Conservation (phyloP, 2,329 filamentous ascomycete species). For the Huntiella decipiens region DNA sequence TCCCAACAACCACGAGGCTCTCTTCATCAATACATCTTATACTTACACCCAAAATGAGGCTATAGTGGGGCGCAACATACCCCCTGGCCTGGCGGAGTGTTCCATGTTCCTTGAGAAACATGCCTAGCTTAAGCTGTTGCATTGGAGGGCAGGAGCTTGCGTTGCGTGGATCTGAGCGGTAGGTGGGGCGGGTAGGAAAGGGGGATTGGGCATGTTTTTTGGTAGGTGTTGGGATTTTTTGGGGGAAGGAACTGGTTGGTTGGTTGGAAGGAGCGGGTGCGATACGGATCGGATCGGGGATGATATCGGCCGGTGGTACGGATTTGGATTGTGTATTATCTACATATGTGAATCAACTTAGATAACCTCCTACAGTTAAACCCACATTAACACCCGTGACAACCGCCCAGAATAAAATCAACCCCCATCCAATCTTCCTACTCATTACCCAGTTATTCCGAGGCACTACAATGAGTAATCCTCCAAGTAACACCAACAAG, state of each 20-base stretch:
- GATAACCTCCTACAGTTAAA: conserved; percentile 47
- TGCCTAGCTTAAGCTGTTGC: too few relatives aligned
- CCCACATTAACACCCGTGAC: conserved; percentile 68
- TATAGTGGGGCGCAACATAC: background rate
- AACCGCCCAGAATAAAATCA: conserved; percentile 63
- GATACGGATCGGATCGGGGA: too few relatives aligned
- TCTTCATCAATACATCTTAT: background rate
- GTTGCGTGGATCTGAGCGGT: too few relatives aligned
- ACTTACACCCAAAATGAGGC: background rate
- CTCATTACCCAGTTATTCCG: conserved; percentile 74
- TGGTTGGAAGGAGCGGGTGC: too few relatives aligned
- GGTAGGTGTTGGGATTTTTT: too few relatives aligned
- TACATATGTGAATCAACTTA: background rate
- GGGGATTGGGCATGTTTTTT: background rate
- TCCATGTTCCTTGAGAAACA: too few relatives aligned
- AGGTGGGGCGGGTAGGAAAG: background rate
- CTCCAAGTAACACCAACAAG: conserved; percentile 59
- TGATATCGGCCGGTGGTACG: too few relatives aligned
- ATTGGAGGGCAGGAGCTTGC: too few relatives aligned
- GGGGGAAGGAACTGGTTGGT: too few relatives aligned
- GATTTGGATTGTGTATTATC: too few relatives aligned
- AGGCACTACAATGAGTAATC: conserved; percentile 64
- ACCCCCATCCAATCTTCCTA: conserved; percentile 57
- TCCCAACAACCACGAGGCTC: too few relatives aligned
- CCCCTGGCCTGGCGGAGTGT: too few relatives aligned